Evolutionary conservation across 345 rosid species (phyloP), one percentile per base, ranked within the genome.

Genomic region (Eucalyptus globulus): DNA sequence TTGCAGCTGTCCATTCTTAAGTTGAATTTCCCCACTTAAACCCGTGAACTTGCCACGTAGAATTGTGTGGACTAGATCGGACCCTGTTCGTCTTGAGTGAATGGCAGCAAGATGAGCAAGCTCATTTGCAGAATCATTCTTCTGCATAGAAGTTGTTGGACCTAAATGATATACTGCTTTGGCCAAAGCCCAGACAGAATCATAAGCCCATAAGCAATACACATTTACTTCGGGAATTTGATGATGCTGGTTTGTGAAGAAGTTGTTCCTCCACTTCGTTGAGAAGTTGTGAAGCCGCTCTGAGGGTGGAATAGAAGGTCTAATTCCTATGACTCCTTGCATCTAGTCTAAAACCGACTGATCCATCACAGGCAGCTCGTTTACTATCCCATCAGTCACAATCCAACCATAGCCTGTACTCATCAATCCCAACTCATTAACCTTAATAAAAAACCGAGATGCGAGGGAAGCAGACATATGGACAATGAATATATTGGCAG

Each of bases 131-230:
- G 86, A 19, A 34, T 91, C 87, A 31, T 58, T 50, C 86, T 76
- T 91, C 27, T 24, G 89, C 47, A 81, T 4, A 4, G 24, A 49
- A 24, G 51, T 76, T 14, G 6, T n/a, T 6, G 86, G 86, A 65
- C 87, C 87, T 16, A 34, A 51, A 27, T n/a, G 49, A 8, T 91
- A 87, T 7, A 90, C 83, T 45, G 95, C 94, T 89, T 49, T 40
- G 29, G 94, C 96, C 65, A 94, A 49, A 13, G 93, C 94, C 80
- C 49, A 53, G 5, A 91, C 86, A 58, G 95, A 91, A 89, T 94
- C 96, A 88, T 94, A 93, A 3, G 91, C 92, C 93, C 89, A 90
- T n/a, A 92, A 80, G 45, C 92, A 91, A 37, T 86, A 91, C 9
- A 87, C 31, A 88, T 88, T 90, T 43, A 81, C 21, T n/a, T 65